Conservation (phyloP, 495 filamentous ascomycete species). For the Neurospora terricola region DNA sequence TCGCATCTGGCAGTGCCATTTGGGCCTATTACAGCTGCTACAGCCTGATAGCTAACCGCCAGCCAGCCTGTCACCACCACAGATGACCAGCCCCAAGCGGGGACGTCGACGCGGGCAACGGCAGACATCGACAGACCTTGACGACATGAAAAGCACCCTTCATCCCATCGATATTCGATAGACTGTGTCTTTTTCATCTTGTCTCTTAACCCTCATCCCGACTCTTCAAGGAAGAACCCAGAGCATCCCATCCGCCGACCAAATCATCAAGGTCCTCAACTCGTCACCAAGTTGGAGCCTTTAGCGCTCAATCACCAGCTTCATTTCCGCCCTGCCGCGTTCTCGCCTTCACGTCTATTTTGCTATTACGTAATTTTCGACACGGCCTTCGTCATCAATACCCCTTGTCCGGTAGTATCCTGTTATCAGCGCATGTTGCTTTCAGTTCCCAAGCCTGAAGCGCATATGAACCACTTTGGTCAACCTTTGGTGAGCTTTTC, state of each 20-base stretch:
- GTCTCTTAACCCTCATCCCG: background rate
- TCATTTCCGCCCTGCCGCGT: background rate
- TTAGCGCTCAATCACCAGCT: background rate
- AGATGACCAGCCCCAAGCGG: background rate
- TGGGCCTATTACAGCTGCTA: background rate
- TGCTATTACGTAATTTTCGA: background rate
- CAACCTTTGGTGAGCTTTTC: background rate
- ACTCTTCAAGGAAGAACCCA: background rate
- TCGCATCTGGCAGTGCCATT: background rate
- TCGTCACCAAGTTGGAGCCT: background rate
- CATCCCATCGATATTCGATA: background rate
- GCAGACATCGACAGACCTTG: background rate
- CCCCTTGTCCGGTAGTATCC: background rate
- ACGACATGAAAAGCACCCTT: background rate
- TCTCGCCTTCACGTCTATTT: background rate
- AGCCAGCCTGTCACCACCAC: background rate
- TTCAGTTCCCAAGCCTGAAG: background rate
- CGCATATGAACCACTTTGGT: background rate
- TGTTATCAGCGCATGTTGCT: background rate
- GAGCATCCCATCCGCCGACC: background rate
- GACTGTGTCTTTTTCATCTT: background rate
- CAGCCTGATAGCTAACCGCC: background rate
- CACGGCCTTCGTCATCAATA: background rate
- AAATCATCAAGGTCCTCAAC: background rate
- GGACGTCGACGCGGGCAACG: background rate